phyloP scores from a whole-genome alignment of 176 grass and related monocot species.

The Raddia guianensis region DNA sequence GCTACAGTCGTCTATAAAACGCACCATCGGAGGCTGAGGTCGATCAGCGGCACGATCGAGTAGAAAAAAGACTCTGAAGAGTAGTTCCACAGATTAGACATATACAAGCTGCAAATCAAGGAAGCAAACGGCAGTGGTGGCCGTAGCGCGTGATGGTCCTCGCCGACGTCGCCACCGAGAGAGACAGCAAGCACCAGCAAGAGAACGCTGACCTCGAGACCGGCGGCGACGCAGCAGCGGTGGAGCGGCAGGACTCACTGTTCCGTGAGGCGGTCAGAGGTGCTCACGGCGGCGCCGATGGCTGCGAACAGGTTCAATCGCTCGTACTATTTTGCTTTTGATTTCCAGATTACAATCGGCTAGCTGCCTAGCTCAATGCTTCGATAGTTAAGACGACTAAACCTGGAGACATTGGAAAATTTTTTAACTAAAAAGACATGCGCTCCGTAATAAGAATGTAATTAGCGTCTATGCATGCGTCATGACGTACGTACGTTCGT shows the following conservation, averaged over 20 bases:
- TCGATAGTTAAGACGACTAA: no score
- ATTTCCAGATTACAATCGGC: no score
- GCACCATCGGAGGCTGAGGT: not conserved
- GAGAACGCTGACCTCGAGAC: not conserved
- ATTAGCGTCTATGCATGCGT: no score
- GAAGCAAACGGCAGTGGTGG: not conserved
- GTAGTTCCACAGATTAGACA: not conserved
- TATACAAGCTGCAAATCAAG: not conserved
- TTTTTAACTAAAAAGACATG: no score
- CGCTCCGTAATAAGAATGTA: no score
- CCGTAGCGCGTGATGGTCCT: not conserved
- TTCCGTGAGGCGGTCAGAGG: conserved; percentile 30
- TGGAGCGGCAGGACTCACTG: conserved; percentile 40
- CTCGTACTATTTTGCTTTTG: not conserved
- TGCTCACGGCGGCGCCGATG: not conserved
- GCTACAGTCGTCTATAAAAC: conserved; percentile 2
- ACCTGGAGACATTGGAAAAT: no score
- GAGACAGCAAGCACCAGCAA: not conserved
- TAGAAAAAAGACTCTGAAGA: no score
- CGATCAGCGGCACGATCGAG: no score
- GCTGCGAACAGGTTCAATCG: not conserved
- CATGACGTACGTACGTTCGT: no score
- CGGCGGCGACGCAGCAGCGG: not conserved
- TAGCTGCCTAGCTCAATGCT: no score
- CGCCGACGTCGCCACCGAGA: not conserved